These are phyloP conservation scores for Casuarina equisetifolia DNA, from an alignment of 306 rosid species.

Conservation along the genomic window DNA sequence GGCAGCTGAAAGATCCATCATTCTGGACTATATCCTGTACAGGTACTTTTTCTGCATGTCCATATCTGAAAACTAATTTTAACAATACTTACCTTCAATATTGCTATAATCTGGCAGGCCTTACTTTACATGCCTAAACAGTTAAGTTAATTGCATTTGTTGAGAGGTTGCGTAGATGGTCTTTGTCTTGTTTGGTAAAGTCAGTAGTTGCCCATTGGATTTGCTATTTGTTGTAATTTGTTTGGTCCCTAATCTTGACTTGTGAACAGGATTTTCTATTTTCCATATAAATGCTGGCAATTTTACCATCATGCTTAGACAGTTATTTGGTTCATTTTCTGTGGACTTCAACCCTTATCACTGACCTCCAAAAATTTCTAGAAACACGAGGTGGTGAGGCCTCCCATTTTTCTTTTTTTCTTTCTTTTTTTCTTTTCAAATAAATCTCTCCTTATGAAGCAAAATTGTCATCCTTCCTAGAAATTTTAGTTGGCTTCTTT, in stretches of 20 bases:
- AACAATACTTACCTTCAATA: neutral
- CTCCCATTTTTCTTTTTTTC: neutral
- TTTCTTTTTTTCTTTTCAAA: neutral
- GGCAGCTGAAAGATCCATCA: conserved; percentile 52
- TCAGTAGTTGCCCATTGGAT: neutral
- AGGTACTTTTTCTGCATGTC: conserved; percentile 45
- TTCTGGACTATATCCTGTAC: conserved; percentile 60
- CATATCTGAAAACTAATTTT: neutral
- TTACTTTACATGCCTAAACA: neutral
- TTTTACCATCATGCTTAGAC: neutral
- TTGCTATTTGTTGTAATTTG: too few species aligned
- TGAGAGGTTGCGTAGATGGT: neutral
- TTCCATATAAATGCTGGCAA: neutral
- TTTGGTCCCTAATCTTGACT: too few species aligned
- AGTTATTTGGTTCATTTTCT: neutral
- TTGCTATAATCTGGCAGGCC: neutral
- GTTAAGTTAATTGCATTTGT: neutral
- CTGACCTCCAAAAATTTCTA: neutral
- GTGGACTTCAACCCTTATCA: too few species aligned
- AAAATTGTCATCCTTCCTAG: too few species aligned
- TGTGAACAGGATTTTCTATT: neutral
- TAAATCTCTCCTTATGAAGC: neutral
- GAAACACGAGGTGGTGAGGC: neutral
- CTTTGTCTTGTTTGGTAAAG: neutral
- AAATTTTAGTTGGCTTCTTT: neutral